Evolutionary conservation across 768 basidiomycete species (phyloP).

Genomic region (Boletus edulis): DNA sequence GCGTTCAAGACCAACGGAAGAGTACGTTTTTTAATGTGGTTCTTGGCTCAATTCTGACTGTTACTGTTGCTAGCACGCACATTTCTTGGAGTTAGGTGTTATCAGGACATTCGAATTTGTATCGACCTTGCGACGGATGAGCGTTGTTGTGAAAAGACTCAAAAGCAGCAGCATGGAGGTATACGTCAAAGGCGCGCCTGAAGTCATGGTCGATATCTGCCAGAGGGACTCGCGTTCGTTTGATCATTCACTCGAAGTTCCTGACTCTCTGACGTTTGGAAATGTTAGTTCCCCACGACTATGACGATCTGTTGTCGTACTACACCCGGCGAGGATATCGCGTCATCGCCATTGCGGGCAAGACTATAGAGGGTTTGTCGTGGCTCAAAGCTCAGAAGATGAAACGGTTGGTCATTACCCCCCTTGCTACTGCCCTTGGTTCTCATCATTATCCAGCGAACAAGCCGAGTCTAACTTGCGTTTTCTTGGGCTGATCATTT

Average conservation of each 20-base stretch:
- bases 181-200: conserved; percentile 99
- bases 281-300: conserved; percentile 84
- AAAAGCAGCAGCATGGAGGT: conserved; percentile 96
- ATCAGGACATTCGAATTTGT: conserved; percentile 97
- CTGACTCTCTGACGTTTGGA: conserved; percentile 12
- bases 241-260: not conserved
- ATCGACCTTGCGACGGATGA: conserved; percentile 91
- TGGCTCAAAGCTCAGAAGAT: conserved; percentile 98
- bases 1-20: conserved; percentile 81
- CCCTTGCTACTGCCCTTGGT: not conserved
- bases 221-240: conserved; percentile 84
- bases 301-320: conserved; percentile 93
- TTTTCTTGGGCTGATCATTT: conserved; percentile 94
- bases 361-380: conserved; percentile 87
- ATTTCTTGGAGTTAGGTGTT: conserved; percentile 96
- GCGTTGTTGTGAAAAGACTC: conserved; percentile 93
- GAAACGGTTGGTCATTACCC: conserved; percentile 63
- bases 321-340: conserved; percentile 97
- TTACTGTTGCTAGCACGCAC: conserved; percentile 65
- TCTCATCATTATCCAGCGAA: conserved; percentile 52
- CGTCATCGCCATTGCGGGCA: conserved; percentile 97
- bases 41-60: not conserved
- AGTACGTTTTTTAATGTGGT: conserved; percentile 40
- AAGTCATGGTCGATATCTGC: conserved; percentile 96
- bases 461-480: conserved; percentile 88